These are phyloP conservation scores for Wickerhamiella slavikovae DNA, from an alignment of 805 yeast genomes.

Conservation along the genomic window DNA sequence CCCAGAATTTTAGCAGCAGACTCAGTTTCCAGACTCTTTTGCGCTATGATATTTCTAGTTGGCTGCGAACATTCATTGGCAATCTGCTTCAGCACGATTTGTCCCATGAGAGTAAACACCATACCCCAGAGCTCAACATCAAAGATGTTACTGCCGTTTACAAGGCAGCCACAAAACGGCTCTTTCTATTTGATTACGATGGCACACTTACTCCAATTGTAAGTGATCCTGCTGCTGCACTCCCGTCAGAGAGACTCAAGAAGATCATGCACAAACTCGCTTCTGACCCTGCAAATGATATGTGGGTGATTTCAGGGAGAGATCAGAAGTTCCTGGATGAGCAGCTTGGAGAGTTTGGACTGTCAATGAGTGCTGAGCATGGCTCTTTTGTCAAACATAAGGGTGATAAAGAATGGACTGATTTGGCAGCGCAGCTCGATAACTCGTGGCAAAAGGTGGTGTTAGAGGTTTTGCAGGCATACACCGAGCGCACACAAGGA, in stretches of 20 bases:
- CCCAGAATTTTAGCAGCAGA: conserved; percentile 18
- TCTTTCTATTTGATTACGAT: conserved; percentile 87
- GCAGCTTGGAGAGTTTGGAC: conserved; percentile 56
- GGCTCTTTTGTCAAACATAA: conserved; percentile 75
- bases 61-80: conserved; percentile 48
- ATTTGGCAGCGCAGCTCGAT: conserved; percentile 61
- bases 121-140: conserved; percentile 67
- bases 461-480: conserved; percentile 45
- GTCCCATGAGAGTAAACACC: conserved; percentile 25
- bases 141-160: conserved; percentile 43
- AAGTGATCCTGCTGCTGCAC: conserved; percentile 93
- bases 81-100: conserved; percentile 20
- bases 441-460: conserved; percentile 92
- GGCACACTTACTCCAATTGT: conserved; percentile 96
- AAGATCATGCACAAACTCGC: conserved; percentile 37
- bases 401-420: conserved; percentile 57
- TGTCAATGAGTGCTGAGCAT: conserved; percentile 91
- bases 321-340: conserved; percentile 76
- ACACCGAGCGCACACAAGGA: conserved; percentile 82
- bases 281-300: conserved; percentile 59
- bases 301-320: conserved; percentile 93
- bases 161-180: conserved; percentile 37
- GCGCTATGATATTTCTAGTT: conserved; percentile 52
- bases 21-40: conserved; percentile 44
- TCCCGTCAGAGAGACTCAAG: conserved; percentile 61